Evolutionary conservation across 345 rosid species (phyloP), one percentile per base, ranked within the genome.

Genomic region (Hypericum perforatum): DNA sequence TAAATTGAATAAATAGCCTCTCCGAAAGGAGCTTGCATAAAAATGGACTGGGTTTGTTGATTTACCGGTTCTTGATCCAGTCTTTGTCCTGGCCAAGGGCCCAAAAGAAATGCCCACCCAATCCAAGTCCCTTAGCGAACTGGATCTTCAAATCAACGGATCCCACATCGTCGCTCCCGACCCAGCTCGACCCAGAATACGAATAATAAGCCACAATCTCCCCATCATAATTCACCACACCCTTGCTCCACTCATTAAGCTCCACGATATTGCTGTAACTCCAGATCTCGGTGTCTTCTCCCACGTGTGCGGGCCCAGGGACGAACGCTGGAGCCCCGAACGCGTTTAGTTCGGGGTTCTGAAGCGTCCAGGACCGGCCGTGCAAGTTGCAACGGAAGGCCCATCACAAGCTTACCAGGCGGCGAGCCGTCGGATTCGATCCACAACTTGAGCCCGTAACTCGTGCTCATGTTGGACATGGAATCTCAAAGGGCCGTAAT

Each of bases 81-180:
- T 60, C 32, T 22, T 44, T 16, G 47, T 76, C 81, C 37, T 48
- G 66, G 29, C 75, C 73, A 7, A 78, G 52, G 29, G 78, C 84
- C 70, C 72, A 69, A 38, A 73, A 74, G 62, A 74, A 72, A 41
- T 65, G 77, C 5, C 86, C 82, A 16, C 64, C 50, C 49, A 72
- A 47, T 57, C 73, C 73, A 53, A 16, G 47, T 0, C 13, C 41
- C 55, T 43, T 39, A 0, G 77, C 74, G 51, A 57, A 77, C 10
- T 9, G 41, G 39, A 73, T 66, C 69, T 67, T 80, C 44, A 12
- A 7, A 51, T 52, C 57, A 36, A 57, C 37, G n/a, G 78, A 70
- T 43, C 39, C 0, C 5, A 13, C 14, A 11, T 70, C 88, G 22
- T 78, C 75, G 49, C 74, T 65, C 62, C 80, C 82, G 11, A 59